phyloP scores from a whole-genome alignment of 495 filamentous ascomycete species.

The Cetradonia linearis region DNA sequence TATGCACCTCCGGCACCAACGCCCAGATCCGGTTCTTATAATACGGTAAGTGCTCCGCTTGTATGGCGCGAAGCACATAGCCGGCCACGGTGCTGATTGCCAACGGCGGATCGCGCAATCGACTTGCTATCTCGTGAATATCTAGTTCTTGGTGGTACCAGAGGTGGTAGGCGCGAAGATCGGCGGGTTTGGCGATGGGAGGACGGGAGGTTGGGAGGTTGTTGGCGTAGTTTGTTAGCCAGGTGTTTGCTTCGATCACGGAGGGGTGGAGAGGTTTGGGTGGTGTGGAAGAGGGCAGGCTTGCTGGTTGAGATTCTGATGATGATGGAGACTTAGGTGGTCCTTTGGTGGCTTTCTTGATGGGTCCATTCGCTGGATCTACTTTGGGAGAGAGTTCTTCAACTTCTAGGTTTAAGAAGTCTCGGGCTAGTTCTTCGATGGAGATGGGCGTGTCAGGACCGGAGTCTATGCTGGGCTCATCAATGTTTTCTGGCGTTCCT shows the following conservation, averaged over 20 bases:
- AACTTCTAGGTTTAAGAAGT: slow-evolving; percentile 16
- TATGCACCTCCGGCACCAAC: not conserved
- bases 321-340: slow-evolving; percentile 12
- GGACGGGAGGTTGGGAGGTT: slow-evolving; percentile 12
- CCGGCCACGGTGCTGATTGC: slow-evolving; percentile 36
- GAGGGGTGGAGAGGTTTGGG: not conserved
- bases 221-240: slow-evolving; percentile 5
- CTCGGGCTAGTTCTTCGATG: slow-evolving; percentile 11
- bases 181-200: slow-evolving; percentile 21
- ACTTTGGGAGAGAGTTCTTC: slow-evolving; percentile 18
- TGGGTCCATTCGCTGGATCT: not conserved
- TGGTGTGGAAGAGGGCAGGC: not conserved
- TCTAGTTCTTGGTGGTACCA: slow-evolving; percentile 43
- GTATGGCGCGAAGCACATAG: slow-evolving; percentile 40
- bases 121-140: slow-evolving; percentile 35
- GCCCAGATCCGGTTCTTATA: slow-evolving; percentile 27
- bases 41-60: slow-evolving; percentile 34
- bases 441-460: slow-evolving; percentile 3
- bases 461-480: slow-evolving; percentile 18
- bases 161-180: slow-evolving; percentile 51
- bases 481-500: slow-evolving; percentile 24
- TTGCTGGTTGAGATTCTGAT: not conserved
- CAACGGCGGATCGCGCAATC: slow-evolving; percentile 48
- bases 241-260: slow-evolving; percentile 10
- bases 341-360: slow-evolving; percentile 6